Evolutionary conservation across 805 yeast species (phyloP).

Genomic region (Debaryomyces castellii): DNA sequence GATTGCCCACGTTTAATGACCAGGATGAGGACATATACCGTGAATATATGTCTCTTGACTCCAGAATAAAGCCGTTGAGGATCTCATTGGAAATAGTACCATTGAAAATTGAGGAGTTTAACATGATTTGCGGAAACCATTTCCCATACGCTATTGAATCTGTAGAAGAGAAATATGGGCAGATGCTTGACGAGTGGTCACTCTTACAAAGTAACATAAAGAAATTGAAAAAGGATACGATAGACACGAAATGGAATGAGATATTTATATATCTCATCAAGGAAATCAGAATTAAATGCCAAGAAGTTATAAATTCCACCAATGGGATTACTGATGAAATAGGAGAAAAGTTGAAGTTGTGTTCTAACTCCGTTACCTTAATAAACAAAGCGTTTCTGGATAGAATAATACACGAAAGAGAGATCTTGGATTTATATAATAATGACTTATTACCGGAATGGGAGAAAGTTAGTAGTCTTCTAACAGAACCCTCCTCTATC

Average conservation of each 20-base stretch:
- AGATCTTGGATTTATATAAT: slow-evolving; percentile 20
- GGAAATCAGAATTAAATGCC: slow-evolving; percentile 31
- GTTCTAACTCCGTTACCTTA: slow-evolving; percentile 39
- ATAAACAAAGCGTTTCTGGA: slow-evolving; percentile 35
- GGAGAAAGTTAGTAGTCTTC: slow-evolving; percentile 17
- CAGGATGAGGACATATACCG: slow-evolving; percentile 35
- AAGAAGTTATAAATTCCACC: slow-evolving; percentile 17
- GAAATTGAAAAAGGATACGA: slow-evolving; percentile 42
- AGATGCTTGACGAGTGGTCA: slow-evolving; percentile 39
- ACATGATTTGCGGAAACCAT: slow-evolving; percentile 13
- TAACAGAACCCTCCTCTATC: background rate
- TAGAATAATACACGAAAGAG: slow-evolving; percentile 34
- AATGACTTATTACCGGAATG: slow-evolving; percentile 25
- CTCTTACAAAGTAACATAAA: slow-evolving; percentile 40
- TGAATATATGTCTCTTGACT: slow-evolving; percentile 41
- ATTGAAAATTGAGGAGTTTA: slow-evolving; percentile 45
- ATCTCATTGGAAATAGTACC: slow-evolving; percentile 56
- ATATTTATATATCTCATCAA: slow-evolving; percentile 48
- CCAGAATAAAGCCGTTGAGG: slow-evolving; percentile 48
- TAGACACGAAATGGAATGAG: slow-evolving; percentile 57
- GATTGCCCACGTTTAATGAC: slow-evolving; percentile 31
- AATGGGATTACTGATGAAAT: slow-evolving; percentile 24
- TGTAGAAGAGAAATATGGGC: slow-evolving; percentile 38
- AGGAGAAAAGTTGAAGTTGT: slow-evolving; percentile 32
- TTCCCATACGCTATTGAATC: slow-evolving; percentile 29